Conservation (phyloP, 1,284 basidiomycete genomes). For the Puccinia coronata region DNA sequence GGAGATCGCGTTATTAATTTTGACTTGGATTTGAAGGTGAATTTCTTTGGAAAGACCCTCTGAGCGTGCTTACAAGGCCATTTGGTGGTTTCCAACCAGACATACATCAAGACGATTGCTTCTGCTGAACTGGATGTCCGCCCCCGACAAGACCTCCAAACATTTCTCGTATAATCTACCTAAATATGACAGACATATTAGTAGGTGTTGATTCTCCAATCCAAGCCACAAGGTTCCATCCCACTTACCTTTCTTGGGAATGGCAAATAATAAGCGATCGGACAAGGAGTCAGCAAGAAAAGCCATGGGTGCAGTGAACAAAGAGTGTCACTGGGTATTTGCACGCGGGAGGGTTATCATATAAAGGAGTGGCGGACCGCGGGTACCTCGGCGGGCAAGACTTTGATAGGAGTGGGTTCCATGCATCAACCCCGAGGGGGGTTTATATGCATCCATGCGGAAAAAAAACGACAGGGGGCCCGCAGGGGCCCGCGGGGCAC, state of each 20-base stretch:
- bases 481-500: no score
- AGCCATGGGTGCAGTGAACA: constrained; percentile 53
- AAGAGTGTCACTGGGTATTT: not conserved
- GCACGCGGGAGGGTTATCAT: not conserved
- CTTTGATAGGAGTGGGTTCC: not conserved
- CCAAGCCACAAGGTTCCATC: not conserved
- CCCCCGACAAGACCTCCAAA: constrained; percentile 78
- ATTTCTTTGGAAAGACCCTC: not conserved
- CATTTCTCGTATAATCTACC: constrained; percentile 92
- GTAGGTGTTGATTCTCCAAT: constrained; percentile 22
- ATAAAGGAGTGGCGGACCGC: no score
- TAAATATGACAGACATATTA: constrained; percentile 56
- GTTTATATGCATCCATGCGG: not conserved
- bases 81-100: constrained; percentile 5
- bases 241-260: constrained; percentile 87
- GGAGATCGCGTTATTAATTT: not conserved
- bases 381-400: no score
- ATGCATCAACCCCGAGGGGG: not conserved
- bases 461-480: no score
- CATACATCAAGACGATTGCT: constrained; percentile 22
- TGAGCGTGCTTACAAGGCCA: constrained; percentile 14
- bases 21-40: not conserved
- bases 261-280: constrained; percentile 83
- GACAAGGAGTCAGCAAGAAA: constrained; percentile 65
- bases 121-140: constrained; percentile 89